Evolutionary conservation across 2,329 filamentous ascomycete species (phyloP).

Genomic region (Ascochyta viciae-villosae): DNA sequence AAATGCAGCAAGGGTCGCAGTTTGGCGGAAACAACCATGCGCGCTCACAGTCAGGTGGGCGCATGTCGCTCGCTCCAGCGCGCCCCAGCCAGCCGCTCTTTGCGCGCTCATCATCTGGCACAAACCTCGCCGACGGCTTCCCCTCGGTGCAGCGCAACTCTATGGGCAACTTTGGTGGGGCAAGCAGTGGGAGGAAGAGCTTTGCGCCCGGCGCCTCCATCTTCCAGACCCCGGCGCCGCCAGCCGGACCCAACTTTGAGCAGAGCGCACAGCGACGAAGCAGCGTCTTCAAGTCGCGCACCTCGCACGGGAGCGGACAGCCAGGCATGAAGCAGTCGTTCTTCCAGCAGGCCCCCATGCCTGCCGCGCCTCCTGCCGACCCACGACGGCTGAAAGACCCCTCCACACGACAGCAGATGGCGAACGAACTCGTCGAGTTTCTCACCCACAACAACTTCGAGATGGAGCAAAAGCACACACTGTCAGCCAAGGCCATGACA

Average conservation of each 20-base stretch:
- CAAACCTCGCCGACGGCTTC: conserved; percentile 80
- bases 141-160: conserved; percentile 87
- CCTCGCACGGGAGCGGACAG: conserved; percentile 72
- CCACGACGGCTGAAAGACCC: conserved; percentile 85
- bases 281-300: conserved; percentile 66
- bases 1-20: conserved; percentile 62
- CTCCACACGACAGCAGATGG: conserved; percentile 80
- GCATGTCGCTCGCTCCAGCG: conserved; percentile 80
- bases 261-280: conserved; percentile 72
- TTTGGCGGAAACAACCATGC: conserved; percentile 72
- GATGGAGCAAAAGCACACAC: conserved; percentile 92
- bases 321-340: conserved; percentile 83
- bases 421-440: conserved; percentile 89
- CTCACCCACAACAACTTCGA: conserved; percentile 94
- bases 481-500: conserved; percentile 90
- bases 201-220: conserved; percentile 65
- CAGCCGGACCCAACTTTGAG: conserved; percentile 56
- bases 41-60: conserved; percentile 81
- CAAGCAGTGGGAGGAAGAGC: conserved; percentile 70
- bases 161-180: conserved; percentile 67
- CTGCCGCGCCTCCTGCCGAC: conserved; percentile 83
- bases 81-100: conserved; percentile 88
- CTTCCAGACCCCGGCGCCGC: conserved; percentile 54
- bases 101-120: conserved; percentile 81
- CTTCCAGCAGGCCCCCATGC: conserved; percentile 84